Conservation (phyloP, 2,329 filamentous ascomycete genomes). For the Ceratocystis papillata region DNA sequence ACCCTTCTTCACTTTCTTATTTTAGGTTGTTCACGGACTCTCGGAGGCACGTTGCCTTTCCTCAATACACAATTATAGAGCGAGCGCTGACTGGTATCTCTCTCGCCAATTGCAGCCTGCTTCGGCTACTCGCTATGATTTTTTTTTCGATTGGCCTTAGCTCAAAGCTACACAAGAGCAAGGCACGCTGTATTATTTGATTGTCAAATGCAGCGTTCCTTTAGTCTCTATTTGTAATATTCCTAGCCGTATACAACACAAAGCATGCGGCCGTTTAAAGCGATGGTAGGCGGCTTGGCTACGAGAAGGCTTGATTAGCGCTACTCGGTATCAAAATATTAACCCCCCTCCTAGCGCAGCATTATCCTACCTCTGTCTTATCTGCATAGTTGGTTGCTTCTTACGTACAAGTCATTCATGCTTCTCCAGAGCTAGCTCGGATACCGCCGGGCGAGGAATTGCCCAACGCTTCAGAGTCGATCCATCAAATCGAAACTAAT, state of each 20-base stretch:
- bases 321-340: not conserved
- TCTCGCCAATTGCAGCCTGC: not conserved
- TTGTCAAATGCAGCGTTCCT: too few relatives aligned
- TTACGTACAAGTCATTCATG: not conserved
- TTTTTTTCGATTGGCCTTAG: not conserved
- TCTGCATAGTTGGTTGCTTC: not conserved
- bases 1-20: not conserved
- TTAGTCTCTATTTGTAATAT: too few relatives aligned
- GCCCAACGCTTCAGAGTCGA: not conserved
- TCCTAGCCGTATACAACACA: not conserved
- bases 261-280: not conserved
- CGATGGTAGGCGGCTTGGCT: not conserved
- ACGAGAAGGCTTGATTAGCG: not conserved
- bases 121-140: not conserved
- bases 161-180: not conserved
- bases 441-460: slow-evolving; percentile 7
- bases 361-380: not conserved
- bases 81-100: not conserved
- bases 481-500: not conserved
- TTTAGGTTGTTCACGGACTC: slow-evolving; percentile 6
- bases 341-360: not conserved
- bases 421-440: not conserved
- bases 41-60: not conserved
- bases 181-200: not conserved
- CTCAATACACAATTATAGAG: not conserved